Evolutionary conservation across 805 yeast genomes (phyloP).

Genomic region (Starmerella potacharoeniae): DNA sequence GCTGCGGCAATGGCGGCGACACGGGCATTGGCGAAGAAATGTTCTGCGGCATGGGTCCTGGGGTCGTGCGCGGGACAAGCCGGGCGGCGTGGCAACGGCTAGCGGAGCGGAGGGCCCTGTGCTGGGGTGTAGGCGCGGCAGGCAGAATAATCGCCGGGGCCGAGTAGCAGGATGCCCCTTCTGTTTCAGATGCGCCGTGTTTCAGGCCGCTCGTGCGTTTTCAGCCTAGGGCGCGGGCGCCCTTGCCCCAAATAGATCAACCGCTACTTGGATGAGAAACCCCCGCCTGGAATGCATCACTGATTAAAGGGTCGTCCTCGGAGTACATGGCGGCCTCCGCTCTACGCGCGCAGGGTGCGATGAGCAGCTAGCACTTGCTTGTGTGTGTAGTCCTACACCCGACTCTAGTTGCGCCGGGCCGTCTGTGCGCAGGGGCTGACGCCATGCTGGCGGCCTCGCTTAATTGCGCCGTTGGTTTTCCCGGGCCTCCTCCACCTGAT

Average conservation of each 20-base stretch:
- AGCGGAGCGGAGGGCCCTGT: no score
- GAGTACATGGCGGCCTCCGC: neutral
- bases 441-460: no score
- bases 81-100: neutral
- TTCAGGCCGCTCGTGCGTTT: neutral
- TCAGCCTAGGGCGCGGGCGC: neutral
- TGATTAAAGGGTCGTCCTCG: neutral
- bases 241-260: neutral
- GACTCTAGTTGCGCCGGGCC: no score
- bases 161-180: neutral
- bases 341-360: no score
- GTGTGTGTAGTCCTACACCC: no score
- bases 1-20: neutral
- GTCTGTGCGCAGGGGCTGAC: no score
- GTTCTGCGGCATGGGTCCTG: neutral
- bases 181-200: neutral
- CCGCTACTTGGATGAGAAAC: neutral
- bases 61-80: neutral
- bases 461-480: no score
- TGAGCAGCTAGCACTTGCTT: no score
- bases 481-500: neutral
- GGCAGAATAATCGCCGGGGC: neutral
- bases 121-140: neutral
- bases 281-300: neutral
- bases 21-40: neutral